A percentile compares a stretch with the other conserved stretches of the same genome.
These are phyloP conservation scores for Komagataella kurtzmanii DNA, from an alignment of 805 yeast genomes.

Conservation along the genomic window DNA sequence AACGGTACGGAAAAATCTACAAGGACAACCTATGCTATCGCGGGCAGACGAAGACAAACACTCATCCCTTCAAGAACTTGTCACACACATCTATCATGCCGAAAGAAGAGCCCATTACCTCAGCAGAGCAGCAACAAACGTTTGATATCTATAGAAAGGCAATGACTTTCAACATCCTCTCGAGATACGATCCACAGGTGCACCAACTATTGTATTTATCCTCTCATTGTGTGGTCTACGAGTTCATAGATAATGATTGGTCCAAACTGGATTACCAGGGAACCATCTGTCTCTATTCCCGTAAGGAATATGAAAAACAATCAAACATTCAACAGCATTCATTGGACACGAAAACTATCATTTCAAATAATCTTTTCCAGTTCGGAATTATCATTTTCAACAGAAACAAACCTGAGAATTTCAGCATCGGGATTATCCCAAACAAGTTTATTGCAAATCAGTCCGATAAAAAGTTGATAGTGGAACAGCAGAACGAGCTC, in stretches of 20 bases:
- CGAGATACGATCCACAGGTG: slow-evolving; percentile 61
- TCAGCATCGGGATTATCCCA: slow-evolving; percentile 56
- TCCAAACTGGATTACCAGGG: slow-evolving; percentile 59
- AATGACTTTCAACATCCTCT: slow-evolving; percentile 61
- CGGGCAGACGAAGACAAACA: neutral
- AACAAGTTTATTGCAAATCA: slow-evolving; percentile 24
- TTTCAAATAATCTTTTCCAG: slow-evolving; percentile 22
- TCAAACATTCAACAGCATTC: neutral
- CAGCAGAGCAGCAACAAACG: slow-evolving; percentile 16
- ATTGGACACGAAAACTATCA: neutral
- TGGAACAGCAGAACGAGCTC: slow-evolving; percentile 56
- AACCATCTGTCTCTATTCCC: slow-evolving; percentile 48
- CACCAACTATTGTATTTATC: slow-evolving; percentile 56
- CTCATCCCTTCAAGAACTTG: neutral
- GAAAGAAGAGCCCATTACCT: neutral
- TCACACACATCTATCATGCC: neutral
- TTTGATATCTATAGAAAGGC: slow-evolving; percentile 55
- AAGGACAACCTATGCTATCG: neutral
- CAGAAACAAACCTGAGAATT: slow-evolving; percentile 54
- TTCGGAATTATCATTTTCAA: slow-evolving; percentile 64
- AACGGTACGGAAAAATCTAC: neutral
- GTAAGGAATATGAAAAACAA: slow-evolving; percentile 17
- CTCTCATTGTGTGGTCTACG: slow-evolving; percentile 60
- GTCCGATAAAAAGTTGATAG: slow-evolving; percentile 27
- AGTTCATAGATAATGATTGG: slow-evolving; percentile 60